A percentile compares a stretch with the other conserved stretches of the same genome.
Conservation (phyloP, 1,284 basidiomycete species). For the Pseudozyma tsukubaensis region DNA sequence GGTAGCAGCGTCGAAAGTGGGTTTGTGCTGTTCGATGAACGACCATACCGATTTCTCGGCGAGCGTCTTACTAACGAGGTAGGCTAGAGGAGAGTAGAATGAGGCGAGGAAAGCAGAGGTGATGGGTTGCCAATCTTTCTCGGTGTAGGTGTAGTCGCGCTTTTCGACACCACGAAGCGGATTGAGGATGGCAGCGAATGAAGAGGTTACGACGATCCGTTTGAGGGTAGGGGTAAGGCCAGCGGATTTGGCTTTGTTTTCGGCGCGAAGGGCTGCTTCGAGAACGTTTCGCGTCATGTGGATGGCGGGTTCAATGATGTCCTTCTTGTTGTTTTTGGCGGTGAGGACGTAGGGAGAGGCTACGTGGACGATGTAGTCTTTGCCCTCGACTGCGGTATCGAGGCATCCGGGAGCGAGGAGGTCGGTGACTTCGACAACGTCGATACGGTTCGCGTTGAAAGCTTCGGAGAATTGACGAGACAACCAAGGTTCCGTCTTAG, state of each 20-base stretch:
- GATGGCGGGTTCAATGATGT: constrained; percentile 46
- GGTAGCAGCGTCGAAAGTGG: constrained; percentile 43
- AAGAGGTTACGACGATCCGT: constrained; percentile 47
- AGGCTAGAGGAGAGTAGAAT: constrained; percentile 55
- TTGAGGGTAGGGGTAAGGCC: constrained; percentile 29
- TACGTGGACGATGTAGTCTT: constrained; percentile 48
- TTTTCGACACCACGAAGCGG: constrained; percentile 43
- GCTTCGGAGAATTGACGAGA: constrained; percentile 24
- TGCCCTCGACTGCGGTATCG: constrained; percentile 26
- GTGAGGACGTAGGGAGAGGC: constrained; percentile 43
- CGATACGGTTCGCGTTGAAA: constrained; percentile 17
- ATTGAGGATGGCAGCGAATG: constrained; percentile 45
- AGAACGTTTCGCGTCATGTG: constrained; percentile 49
- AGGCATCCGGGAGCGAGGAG: constrained; percentile 30
- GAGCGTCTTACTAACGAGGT: constrained; percentile 68
- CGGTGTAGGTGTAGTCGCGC: constrained; percentile 45
- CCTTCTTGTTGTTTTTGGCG: constrained; percentile 33
- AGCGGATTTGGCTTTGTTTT: constrained; percentile 21
- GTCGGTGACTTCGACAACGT: constrained; percentile 29
- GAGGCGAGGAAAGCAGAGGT: constrained; percentile 25
- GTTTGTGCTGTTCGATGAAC: constrained; percentile 63
- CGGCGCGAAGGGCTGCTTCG: constrained; percentile 39
- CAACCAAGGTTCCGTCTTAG: constrained; percentile 46
- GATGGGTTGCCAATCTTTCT: constrained; percentile 47
- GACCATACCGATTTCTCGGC: constrained; percentile 68